phyloP scores from a whole-genome alignment of 1,284 basidiomycete genomes.

The Inonotus obliquus region DNA sequence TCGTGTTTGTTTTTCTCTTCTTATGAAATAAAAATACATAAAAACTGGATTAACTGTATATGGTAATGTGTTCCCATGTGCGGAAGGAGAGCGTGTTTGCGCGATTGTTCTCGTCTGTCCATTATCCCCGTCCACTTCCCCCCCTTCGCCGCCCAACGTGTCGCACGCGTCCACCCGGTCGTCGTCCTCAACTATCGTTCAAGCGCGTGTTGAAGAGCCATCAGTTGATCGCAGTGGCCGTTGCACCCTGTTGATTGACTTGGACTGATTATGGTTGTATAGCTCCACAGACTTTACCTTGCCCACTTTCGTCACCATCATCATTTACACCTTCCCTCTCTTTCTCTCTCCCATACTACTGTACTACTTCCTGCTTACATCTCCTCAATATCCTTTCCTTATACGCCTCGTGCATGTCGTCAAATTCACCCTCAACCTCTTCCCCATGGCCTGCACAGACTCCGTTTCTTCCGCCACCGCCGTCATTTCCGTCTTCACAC shows the following conservation, averaged over 20 bases:
- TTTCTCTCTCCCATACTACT: conserved; percentile 19
- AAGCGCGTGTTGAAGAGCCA: background rate
- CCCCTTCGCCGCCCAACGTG: background rate
- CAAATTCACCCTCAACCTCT: conserved; percentile 26
- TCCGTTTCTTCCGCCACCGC: conserved; percentile 24
- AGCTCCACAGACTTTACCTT: conserved; percentile 26
- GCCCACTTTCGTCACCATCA: conserved; percentile 24
- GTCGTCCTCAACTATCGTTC: conserved; percentile 22
- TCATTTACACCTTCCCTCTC: conserved; percentile 12
- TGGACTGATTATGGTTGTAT: conserved; percentile 15
- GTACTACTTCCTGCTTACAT: conserved; percentile 18
- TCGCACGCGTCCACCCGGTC: conserved; percentile 37
- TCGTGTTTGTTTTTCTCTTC: background rate
- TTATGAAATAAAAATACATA: background rate
- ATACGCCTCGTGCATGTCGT: conserved; percentile 22
- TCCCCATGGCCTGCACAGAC: conserved; percentile 37
- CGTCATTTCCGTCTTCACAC: conserved; percentile 21
- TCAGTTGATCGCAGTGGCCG: background rate
- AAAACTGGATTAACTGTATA: background rate
- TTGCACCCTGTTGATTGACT: background rate
- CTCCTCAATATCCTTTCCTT: conserved; percentile 20
- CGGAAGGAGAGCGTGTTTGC: background rate
- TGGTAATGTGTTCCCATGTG: background rate
- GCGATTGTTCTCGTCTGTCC: conserved; percentile 14
- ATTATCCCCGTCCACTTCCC: conserved; percentile 5